These are phyloP conservation scores for Mikania micrantha DNA, from an alignment of 129 eudicot genomes.

Conservation along the genomic window DNA sequence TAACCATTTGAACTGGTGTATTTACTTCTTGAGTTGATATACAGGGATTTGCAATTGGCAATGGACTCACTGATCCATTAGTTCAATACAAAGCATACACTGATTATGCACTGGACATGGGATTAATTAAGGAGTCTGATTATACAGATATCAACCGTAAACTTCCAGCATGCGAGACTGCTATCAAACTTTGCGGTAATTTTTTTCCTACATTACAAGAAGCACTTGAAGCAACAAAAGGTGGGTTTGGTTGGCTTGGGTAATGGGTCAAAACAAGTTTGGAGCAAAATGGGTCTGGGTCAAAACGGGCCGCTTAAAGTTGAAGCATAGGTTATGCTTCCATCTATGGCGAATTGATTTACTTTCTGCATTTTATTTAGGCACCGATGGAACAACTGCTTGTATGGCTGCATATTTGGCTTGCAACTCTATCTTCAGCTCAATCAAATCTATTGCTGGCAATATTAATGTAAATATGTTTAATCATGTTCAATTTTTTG, in stretches of 20 bases:
- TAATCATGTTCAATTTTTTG: background rate
- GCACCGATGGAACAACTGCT: conserved; percentile 76
- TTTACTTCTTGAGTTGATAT: conserved; percentile 3
- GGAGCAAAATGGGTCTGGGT: too few species aligned
- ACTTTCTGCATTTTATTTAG: conserved; percentile 29
- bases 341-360: too few species aligned
- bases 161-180: conserved; percentile 40
- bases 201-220: background rate
- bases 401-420: conserved; percentile 81
- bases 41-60: conserved; percentile 86
- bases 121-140: conserved; percentile 36
- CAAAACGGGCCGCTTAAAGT: too few species aligned
- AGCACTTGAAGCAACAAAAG: too few species aligned
- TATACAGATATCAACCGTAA: conserved; percentile 27
- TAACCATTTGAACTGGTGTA: background rate
- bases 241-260: too few species aligned
- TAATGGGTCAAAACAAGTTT: too few species aligned
- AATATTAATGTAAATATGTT: conserved; percentile 54
- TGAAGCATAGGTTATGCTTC: too few species aligned
- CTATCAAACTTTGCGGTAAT: conserved; percentile 67
- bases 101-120: conserved; percentile 55
- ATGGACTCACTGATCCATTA: conserved; percentile 72
- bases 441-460: conserved; percentile 60
- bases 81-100: conserved; percentile 56
- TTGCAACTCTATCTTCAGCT: conserved; percentile 67